Base-by-base conservation (phyloP, 306 rosid species). In the Quillaja saponaria region DNA sequence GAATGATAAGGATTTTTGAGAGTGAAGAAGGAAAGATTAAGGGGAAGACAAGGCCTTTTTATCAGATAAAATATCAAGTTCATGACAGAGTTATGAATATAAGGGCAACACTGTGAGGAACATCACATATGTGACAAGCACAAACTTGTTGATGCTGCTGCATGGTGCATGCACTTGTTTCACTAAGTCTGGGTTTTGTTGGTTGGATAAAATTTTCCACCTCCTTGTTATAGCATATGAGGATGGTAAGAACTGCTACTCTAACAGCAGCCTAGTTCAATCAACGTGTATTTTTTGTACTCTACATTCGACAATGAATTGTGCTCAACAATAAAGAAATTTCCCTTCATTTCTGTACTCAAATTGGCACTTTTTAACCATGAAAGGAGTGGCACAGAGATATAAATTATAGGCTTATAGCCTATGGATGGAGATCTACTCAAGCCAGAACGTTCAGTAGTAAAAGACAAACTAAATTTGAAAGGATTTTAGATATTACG, bases 201-300 rank as follows among this genome's bases (percentile, higher is more conserved):
- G 31, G n/a, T n/a, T 25, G 4, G 31, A 25, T 1, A 25, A 25
- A 25, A 25, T 21, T 10, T 25, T 64, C 0, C 20, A 13, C 1
- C 50, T 64, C 45, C 37, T 63, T 64, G 50, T 20, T 40, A 39
- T 40, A 6, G 37, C 10, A 51, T 25, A 6, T 8, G 39, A 17
- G 46, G 61, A 37, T 17, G 28, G 15, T 16, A 10, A 14, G 50
- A 25, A 13, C 14, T 51, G 31, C 38, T 44, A 31, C 18, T 20
- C 6, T 13, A 54, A 54, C 34, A 52, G 53, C 40, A 14, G 69
- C 59, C 14, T 35, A 25, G 14, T 35, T 49, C 16, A 19, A 35
- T 35, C 34, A 37, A 49, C 10, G n/a, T n/a, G 6, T 20, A n/a
- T n/a, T n/a, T n/a, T n/a, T n/a, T n/a, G n/a, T n/a, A n/a, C n/a